phyloP scores from a whole-genome alignment of 2,329 filamentous ascomycete species.

The Fusarium phyllophilum region DNA sequence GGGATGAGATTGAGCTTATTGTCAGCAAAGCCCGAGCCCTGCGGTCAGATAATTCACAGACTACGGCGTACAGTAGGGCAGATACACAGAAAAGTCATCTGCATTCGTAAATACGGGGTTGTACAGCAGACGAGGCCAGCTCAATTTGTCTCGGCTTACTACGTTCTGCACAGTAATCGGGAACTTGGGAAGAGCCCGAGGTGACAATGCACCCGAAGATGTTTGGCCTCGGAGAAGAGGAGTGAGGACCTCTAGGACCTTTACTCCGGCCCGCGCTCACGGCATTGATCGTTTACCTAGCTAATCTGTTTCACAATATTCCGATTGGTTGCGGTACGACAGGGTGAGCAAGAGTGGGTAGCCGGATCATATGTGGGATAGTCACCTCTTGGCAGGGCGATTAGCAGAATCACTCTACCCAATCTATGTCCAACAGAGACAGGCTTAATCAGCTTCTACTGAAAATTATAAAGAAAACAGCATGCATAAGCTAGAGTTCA shows the following conservation, averaged over 20 bases:
- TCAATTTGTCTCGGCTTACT: not conserved
- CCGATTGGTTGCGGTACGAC: conserved; percentile 20
- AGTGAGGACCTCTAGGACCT: not conserved
- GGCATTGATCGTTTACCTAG: conserved; percentile 15
- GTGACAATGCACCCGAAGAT: conserved; percentile 3
- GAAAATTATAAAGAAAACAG: not conserved
- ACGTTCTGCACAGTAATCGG: not conserved
- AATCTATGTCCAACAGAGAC: conserved; percentile 2
- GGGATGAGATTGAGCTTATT: conserved; percentile 5
- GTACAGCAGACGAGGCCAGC: conserved; percentile 13
- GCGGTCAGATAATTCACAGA: conserved; percentile 7
- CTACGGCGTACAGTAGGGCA: not conserved
- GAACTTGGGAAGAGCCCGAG: not conserved
- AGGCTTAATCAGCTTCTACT: not conserved
- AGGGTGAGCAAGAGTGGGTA: conserved; percentile 10
- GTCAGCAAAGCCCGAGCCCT: not conserved
- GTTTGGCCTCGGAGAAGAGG: not conserved
- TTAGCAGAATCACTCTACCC: not conserved
- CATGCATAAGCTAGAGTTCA: not conserved
- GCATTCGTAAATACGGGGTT: conserved; percentile 13
- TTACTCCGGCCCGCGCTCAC: conserved; percentile 12
- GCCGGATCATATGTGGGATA: conserved; percentile 28
- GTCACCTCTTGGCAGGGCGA: conserved; percentile 15
- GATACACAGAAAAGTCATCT: not conserved
- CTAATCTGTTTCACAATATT: conserved; percentile 18